Conservation (phyloP, 1,284 basidiomycete species). For the Rhodotorula sp. region DNA sequence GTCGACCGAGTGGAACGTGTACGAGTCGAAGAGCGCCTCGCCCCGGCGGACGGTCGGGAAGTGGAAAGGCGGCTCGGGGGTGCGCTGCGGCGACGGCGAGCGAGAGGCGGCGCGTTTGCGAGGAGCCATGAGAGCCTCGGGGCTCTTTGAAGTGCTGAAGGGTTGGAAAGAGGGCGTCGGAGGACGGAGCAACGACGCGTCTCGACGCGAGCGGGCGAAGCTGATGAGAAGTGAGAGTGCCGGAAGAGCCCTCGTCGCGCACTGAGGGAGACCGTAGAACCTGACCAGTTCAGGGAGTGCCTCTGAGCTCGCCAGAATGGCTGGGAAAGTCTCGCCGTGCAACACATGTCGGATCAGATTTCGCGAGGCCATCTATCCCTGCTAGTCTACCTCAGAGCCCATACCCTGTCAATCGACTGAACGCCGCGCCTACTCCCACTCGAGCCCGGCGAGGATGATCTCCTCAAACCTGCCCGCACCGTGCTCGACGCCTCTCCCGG, state of each 20-base stretch:
- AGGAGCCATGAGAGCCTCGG: neutral
- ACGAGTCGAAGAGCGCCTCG: slow-evolving; percentile 64
- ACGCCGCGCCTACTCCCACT: slow-evolving; percentile 18
- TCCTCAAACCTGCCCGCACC: slow-evolving; percentile 64
- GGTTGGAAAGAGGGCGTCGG: neutral
- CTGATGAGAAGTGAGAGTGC: no score
- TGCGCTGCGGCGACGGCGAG: neutral
- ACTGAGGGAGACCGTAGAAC: no score
- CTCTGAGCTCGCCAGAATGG: no score
- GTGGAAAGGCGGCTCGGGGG: slow-evolving; percentile 1
- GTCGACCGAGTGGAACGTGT: slow-evolving; percentile 63
- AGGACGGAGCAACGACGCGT: neutral
- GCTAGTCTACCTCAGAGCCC: no score
- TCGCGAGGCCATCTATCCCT: no score
- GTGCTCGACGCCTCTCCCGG: slow-evolving; percentile 56
- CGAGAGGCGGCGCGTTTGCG: slow-evolving; percentile 8
- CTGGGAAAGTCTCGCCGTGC: no score
- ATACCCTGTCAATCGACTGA: no score
- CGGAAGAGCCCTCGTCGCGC: no score
- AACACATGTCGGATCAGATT: no score
- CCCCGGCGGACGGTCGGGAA: slow-evolving; percentile 35
- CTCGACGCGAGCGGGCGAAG: no score
- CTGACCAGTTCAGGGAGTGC: no score
- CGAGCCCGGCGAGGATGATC: slow-evolving; percentile 56
- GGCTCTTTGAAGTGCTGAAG: fast-evolving